Base-by-base conservation (phyloP, 1,139 yeast genomes). In the Saccharomycopsis phalli region DNA sequence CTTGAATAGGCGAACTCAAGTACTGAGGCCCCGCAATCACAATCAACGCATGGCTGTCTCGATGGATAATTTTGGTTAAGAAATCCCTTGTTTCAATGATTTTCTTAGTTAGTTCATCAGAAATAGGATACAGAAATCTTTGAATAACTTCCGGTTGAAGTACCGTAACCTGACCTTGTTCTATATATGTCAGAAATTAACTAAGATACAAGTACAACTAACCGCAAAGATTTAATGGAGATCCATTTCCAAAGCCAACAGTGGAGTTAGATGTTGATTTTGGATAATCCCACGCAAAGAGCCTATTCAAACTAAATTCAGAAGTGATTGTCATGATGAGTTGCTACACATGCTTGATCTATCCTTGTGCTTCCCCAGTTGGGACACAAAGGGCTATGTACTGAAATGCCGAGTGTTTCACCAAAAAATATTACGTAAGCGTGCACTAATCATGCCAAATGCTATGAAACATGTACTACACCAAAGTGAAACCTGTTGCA, bases 71-170 rank as follows among this genome's bases (percentile, higher is more conserved):
- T 20, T 40, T 34, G 16, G 46, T 42, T 2, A 55, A 47, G 6
- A 42, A 29, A 8, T 45, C 42, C 40, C 60, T 48, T 31, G 53
- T 49, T 2, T 39, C 37, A 8, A 62, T 49, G n/a, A 67, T 60
- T 36, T 60, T 60, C 3, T 47, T 32, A 28, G 60, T 53, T 22
- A 64, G 49, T 1, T 35, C 43, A 11, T 54, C 56, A 14, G 60
- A 49, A 3, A 56, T 53, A 1, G 74, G 72, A 38, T 58, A 62
- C 33, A 69, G 49, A 34, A 61, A 59, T 39, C 61, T 63, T 46
- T 67, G 73, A 8, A 68, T 56, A 13, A 68, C 64, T 46, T 68
- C 72, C 1, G 74, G 74, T 49, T 65, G 70, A 2, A 69, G 61
- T 19, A 66, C 55, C 2, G 66, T 60, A 34, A 60, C 54, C 17